These are phyloP conservation scores for Andrographis paniculata DNA, from an alignment of 305 asterid genomes.

Conservation along the genomic window DNA sequence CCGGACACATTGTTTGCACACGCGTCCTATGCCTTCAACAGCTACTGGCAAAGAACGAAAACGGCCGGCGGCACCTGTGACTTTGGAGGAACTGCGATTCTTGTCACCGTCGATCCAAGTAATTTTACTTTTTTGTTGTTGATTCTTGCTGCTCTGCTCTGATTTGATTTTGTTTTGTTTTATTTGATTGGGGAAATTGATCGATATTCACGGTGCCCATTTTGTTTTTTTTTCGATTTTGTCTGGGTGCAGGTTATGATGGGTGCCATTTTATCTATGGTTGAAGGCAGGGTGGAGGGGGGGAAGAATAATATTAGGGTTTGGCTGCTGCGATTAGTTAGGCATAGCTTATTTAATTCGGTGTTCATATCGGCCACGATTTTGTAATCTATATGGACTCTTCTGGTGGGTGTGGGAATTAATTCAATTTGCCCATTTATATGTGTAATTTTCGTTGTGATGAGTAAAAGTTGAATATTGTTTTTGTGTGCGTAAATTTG, in stretches of 20 bases:
- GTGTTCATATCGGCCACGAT: constrained; percentile 20
- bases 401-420: neutral
- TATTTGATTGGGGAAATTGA: too few species aligned
- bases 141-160: too few species aligned
- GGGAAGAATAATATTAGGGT: neutral
- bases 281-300: constrained; percentile 17
- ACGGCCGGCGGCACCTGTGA: constrained; percentile 71
- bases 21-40: constrained; percentile 85
- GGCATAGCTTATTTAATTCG: constrained; percentile 2
- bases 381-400: constrained; percentile 17
- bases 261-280: constrained; percentile 61
- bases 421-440: neutral
- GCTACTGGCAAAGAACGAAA: constrained; percentile 84
- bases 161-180: too few species aligned
- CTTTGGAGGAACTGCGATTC: constrained; percentile 84
- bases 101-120: constrained; percentile 92
- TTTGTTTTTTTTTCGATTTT: neutral
- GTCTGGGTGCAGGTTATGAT: constrained; percentile 47
- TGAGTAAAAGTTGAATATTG: too few species aligned
- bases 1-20: constrained; percentile 72
- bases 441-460: neutral
- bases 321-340: neutral
- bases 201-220: neutral
- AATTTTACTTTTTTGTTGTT: constrained; percentile 18
- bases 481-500: too few species aligned